Evolutionary conservation across 768 basidiomycete species (phyloP), one percentile per base, ranked within the genome.

Genomic region (Tylopilus subfusipes): DNA sequence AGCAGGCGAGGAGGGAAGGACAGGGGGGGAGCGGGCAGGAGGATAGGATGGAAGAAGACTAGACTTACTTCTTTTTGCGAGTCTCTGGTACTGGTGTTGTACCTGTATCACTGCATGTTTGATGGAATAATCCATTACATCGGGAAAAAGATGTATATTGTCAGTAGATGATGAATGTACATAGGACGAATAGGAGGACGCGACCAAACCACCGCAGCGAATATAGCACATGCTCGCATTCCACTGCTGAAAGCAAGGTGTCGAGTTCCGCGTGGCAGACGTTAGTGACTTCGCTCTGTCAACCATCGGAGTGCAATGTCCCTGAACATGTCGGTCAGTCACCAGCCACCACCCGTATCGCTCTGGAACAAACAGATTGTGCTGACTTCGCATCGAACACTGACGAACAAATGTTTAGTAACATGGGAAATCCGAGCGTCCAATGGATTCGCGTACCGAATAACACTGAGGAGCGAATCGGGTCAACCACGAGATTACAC

Each of bases 341-440:
- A 48, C 21, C 22, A 18, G 18, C 13, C 2, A 19, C 25, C 36
- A 30, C 25, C 4, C 5, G 4, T 21, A 11, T 46, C 7, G 10
- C 8, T 12, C 4, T 19, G 10, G 25, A 31, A 68, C 88, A 52
- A 61, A 90, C 87, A 97, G 74, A 67, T 97, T 97, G 70, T 97
- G 93, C 70, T 91, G 89, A 64, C 86, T 94, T 72, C 94, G 95
- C 88, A 96, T 95, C 3, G 93, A 97, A 68, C 93, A 96, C 94
- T 97, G 62, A 1, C 45, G 43, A 22, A 45, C 14, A 22, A 4
- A 33, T 34, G 30, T 24, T 57, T 40, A 53, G 56, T 22, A 16
- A 42, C 5, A 33, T 30, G 8, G 34, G 10, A 47, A 10, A 44
- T 42, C 33, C 33, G 30, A 48, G n/a, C 22, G 39, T 25, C 2